Evolutionary conservation across 2,329 filamentous ascomycete species (phyloP), one percentile per base, ranked within the genome.

Genomic region (Aurifilum marmelostoma): DNA sequence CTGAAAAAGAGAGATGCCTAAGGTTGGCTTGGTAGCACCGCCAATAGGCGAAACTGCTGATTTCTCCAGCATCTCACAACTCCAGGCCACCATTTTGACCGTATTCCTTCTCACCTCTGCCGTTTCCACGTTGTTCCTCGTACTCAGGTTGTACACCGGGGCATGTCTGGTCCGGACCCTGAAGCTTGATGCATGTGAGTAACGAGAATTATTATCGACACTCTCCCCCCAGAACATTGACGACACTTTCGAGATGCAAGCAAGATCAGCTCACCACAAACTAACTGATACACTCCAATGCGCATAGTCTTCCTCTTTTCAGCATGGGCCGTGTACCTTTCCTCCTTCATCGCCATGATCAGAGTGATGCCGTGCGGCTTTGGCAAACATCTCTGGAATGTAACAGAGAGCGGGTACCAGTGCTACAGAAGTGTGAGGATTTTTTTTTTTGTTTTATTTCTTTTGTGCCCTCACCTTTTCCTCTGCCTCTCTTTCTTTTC

Each of bases 341-440:
- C 67, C 32, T 71, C 69, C 0, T 71, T 71, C 47, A 56, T 71
- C 18, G 67, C 67, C 21, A 71, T 71, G 65, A 56, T 71, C 7
- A 65, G 63, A 5, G 69, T 67, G 5, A 69, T 69, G 37, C 67
- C 69, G 8, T 71, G 69, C 5, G 69, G 69, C 27, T 71, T 69
- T 39, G 69, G 69, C 11, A 71, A 69, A 32, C 69, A 71, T 56
- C 65, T 69, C 5, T 71, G 69, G 69, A 67, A 65, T 39, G 61
- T 71, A 2, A 71, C 69, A 8, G 61, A 56, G 21, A 62, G 63
- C 27, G 64, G 68, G 21, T 34, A 69, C 7, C 67, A 69, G 24
- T 71, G 69, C 61, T 71, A 71, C 24, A 59, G 65, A 56, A 65
- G 60, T 52, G 69, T 65, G 14, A 50, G 69, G n/a, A n/a, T 64